Base-by-base conservation (phyloP, 1,139 yeast species). In the Arxiozyma telluris region DNA sequence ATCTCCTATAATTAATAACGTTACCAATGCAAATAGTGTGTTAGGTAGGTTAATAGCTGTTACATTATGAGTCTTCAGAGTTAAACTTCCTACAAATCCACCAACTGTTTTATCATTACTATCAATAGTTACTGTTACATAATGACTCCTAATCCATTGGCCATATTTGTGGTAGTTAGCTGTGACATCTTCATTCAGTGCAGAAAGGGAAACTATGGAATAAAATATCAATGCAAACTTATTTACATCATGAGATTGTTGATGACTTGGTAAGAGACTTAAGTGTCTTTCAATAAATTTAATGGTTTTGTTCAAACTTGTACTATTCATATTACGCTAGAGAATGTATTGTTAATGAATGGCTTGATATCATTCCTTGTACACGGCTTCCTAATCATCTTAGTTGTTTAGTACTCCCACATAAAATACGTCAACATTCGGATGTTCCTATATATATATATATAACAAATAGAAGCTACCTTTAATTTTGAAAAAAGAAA, bases 221-320 rank as follows among this genome's bases (percentile, higher is more conserved):
- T 67, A 67, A 41, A 62, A 65, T 34, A 65, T 51, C 7, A 67
- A 60, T 11, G 69, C 69, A 55, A 67, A 51, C 52, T 60, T 61
- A 51, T 66, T 66, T 3, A 64, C 63, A 52, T 66, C 71, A 47
- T 63, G 57, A n/a, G 59, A 54, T 54, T 66, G 67, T 49, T 59
- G 61, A 8, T 58, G 54, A 11, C 65, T 51, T 4, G 71, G 71
- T 17, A 67, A 52, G 18, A 67, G 34, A 2, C 49, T 22, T 41
- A 67, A 50, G 53, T 67, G 70, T 27, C 70, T 61, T 41, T 59
- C 57, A 38, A 66, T 43, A 52, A 58, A 67, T 43, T 57, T 64
- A n/a, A 57, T 42, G 55, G 65, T 70, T 50, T 61, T 66, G 41
- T 54, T 49, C 5, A 45, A 25, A 43, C 48, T 48, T 2, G 12